Evolutionary conservation across 768 basidiomycete genomes (phyloP).

Genomic region (Coprinopsis strossmayeri): DNA sequence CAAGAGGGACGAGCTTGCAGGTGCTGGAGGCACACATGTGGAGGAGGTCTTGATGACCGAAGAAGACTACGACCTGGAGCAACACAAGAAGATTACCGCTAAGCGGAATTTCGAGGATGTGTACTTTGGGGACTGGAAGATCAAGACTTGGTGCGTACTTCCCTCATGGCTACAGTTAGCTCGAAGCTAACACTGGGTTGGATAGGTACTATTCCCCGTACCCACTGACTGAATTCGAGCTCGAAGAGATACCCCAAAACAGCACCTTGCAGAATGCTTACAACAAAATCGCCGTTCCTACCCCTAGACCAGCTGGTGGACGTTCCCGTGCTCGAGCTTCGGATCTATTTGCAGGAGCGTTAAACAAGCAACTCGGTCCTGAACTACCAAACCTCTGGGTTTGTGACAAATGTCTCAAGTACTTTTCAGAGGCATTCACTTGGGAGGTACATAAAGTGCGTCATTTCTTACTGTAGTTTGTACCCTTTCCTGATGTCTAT

Average conservation of each 20-base stretch:
- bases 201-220: slow-evolving; percentile 92
- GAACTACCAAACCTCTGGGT: slow-evolving; percentile 67
- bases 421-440: slow-evolving; percentile 68
- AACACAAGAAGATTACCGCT: slow-evolving; percentile 59
- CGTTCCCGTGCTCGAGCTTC: slow-evolving; percentile 70
- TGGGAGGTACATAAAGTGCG: slow-evolving; percentile 70
- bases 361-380: slow-evolving; percentile 39
- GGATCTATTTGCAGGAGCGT: slow-evolving; percentile 61
- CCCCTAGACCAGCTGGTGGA: slow-evolving; percentile 21
- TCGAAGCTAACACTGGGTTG: neutral
- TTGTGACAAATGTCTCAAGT: slow-evolving; percentile 95
- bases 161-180: neutral
- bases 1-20: too few relatives aligned
- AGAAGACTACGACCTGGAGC: slow-evolving; percentile 64
- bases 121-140: slow-evolving; percentile 78
- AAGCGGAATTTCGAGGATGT: slow-evolving; percentile 85
- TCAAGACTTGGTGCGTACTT: slow-evolving; percentile 75
- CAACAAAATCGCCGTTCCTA: slow-evolving; percentile 41
- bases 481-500: slow-evolving; percentile 1
- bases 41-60: slow-evolving; percentile 46
- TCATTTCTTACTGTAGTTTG: neutral
- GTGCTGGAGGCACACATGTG: too few relatives aligned
- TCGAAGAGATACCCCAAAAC: slow-evolving; percentile 35
- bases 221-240: slow-evolving; percentile 65
- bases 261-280: slow-evolving; percentile 10